Conservation (phyloP, 305 asterid species). For the Solanum chacoense region DNA sequence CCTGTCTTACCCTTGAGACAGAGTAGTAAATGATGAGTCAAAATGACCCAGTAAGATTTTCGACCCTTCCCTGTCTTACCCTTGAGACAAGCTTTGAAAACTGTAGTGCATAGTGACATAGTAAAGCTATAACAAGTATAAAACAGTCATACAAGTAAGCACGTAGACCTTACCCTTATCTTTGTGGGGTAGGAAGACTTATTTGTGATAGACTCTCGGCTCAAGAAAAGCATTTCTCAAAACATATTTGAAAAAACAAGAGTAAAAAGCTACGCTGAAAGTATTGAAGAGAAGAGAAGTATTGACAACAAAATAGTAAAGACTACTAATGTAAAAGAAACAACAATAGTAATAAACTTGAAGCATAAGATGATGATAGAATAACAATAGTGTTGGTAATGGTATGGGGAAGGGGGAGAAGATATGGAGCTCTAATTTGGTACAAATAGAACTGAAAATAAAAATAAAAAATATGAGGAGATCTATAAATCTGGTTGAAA, state of each 20-base stretch:
- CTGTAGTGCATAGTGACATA: not conserved
- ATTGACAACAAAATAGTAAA: not conserved
- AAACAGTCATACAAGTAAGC: not conserved
- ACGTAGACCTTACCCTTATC: not conserved
- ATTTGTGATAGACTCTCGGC: not conserved
- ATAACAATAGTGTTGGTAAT: not conserved
- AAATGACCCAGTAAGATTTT: not conserved
- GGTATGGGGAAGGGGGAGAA: not conserved
- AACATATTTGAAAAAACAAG: not conserved
- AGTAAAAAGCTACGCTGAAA: not conserved
- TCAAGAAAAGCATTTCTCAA: not conserved
- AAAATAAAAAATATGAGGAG: not conserved
- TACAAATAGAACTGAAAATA: not conserved
- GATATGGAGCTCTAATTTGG: not conserved
- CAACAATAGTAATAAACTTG: not conserved
- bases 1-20: not conserved
- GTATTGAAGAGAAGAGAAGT: not conserved
- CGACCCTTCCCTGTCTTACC: not conserved
- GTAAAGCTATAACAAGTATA: not conserved
- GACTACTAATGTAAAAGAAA: not conserved
- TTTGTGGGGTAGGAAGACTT: not conserved
- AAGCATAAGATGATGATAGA: not conserved
- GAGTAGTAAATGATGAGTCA: not conserved
- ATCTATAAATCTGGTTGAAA: not conserved
- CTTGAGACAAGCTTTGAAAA: not conserved